Evolutionary conservation across 2,329 filamentous ascomycete genomes (phyloP).

Genomic region (Curvularia spicifera): DNA sequence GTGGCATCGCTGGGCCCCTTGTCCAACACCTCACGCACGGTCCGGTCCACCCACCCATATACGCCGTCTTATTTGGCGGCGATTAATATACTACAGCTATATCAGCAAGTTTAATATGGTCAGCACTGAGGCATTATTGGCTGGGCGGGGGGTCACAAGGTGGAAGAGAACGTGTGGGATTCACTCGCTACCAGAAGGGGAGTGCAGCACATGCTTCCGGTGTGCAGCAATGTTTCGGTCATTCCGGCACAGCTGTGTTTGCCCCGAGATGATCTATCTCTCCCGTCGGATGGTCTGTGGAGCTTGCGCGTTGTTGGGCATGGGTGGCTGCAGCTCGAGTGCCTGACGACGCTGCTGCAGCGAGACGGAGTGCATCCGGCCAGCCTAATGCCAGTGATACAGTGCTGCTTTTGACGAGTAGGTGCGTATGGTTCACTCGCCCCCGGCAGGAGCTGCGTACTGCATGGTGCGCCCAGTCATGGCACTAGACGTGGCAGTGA

Average conservation of each 20-base stretch:
- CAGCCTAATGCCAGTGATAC: background rate
- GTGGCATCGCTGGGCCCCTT: slow-evolving; percentile 6
- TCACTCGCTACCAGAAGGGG: slow-evolving; percentile 16
- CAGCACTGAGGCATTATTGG: slow-evolving; percentile 14
- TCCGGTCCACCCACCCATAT: slow-evolving; percentile 9
- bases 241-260: slow-evolving; percentile 5
- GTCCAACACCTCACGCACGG: slow-evolving; percentile 11
- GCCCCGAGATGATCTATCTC: background rate
- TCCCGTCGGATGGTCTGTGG: background rate
- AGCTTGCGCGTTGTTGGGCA: slow-evolving; percentile 3
- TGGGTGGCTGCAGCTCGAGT: background rate
- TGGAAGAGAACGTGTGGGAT: slow-evolving; percentile 4
- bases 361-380: background rate
- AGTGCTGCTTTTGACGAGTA: background rate
- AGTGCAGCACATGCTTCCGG: slow-evolving; percentile 3
- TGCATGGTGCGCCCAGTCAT: background rate
- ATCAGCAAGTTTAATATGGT: slow-evolving; percentile 13
- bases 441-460: background rate
- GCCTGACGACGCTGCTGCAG: background rate
- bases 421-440: background rate
- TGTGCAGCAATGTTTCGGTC: slow-evolving; percentile 13
- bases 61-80: slow-evolving; percentile 11
- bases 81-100: slow-evolving; percentile 7
- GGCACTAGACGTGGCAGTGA: background rate
- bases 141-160: slow-evolving; percentile 7